These are phyloP conservation scores for Xenoacremonium recifei DNA, from an alignment of 2,329 filamentous ascomycete species.

Conservation along the genomic window DNA sequence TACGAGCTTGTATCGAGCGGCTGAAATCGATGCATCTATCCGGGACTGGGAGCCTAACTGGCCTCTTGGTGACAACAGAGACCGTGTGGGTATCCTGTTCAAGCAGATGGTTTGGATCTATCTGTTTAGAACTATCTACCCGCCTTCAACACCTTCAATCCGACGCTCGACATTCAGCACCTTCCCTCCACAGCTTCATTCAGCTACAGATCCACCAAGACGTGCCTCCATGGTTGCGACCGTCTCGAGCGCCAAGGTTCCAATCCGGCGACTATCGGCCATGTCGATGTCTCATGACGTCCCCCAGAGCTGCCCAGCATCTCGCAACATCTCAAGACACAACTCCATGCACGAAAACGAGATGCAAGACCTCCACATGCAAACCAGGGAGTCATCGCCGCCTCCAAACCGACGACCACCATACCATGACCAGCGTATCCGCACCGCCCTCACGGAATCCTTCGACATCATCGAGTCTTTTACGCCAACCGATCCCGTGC, in stretches of 20 bases:
- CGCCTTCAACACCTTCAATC: constrained; percentile 38
- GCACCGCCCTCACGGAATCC: constrained; percentile 55
- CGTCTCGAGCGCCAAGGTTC: constrained; percentile 21
- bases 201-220: constrained; percentile 21
- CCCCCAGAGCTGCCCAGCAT: constrained; percentile 31
- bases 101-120: constrained; percentile 68
- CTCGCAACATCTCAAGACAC: constrained; percentile 36
- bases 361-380: constrained; percentile 16
- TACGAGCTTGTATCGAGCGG: constrained; percentile 67
- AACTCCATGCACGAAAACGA: constrained; percentile 40
- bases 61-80: constrained; percentile 56
- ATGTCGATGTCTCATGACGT: constrained; percentile 17
- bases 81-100: constrained; percentile 57
- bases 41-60: constrained; percentile 69
- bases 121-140: constrained; percentile 60
- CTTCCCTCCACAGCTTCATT: constrained; percentile 18
- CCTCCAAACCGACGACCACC: constrained; percentile 46
- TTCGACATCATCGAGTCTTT: constrained; percentile 55
- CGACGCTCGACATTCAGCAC: constrained; percentile 31
- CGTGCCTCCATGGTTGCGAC: constrained; percentile 36
- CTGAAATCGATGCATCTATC: constrained; percentile 73
- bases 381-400: constrained; percentile 37
- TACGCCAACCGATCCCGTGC: constrained; percentile 55
- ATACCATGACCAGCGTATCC: constrained; percentile 51
- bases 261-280: constrained; percentile 2